Evolutionary conservation across 2,329 filamentous ascomycete genomes (phyloP), one percentile per base, ranked within the genome.

Genomic region (Colletotrichum truncatum): DNA sequence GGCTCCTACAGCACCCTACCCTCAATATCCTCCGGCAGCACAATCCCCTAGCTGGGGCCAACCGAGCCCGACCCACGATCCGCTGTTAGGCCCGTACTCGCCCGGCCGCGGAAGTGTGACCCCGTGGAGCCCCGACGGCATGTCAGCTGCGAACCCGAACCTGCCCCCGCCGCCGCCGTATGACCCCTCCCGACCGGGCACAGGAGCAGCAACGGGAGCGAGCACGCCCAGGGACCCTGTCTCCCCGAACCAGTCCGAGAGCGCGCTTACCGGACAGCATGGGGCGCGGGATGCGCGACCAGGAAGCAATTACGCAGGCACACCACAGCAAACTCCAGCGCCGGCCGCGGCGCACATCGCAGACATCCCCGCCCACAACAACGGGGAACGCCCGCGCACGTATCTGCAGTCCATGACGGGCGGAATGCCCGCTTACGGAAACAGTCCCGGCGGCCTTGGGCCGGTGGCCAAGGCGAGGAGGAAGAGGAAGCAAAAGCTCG

Each of bases 141-240:
- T 41, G 41, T 58, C 63, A 4, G 67, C 66, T 30, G 59, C 60
- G 38, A 59, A 69, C 41, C 67, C 67, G 14, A 68, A 68, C 41
- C 66, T 69, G 23, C 67, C 67, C 8, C 64, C 67, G 21, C 67
- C 67, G 32, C 67, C 67, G 26, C 62, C 67, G 38, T 68, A 68
- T 25, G 49, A 59, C 36, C 32, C 59, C 36, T 55, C 64, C 2
- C 43, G 64, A n/a, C 36, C 57, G 4, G 49, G 49, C 4, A 61
- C 56, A 3, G 62, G 56, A 26, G 45, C n/a, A n/a, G n/a, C 26
- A 10, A 62, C 57, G 4, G 41, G 21, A 5, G 52, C 61, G 4
- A 43, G 57, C 8, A 65, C 57, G 14, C 62, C 62, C 11, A 34
- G 57, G 8, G 49, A 55, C 9, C 49, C 57, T 3, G 23, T 32